Conservation (phyloP, 2,329 filamentous ascomycete species). For the Colletotrichum brevisporum region DNA sequence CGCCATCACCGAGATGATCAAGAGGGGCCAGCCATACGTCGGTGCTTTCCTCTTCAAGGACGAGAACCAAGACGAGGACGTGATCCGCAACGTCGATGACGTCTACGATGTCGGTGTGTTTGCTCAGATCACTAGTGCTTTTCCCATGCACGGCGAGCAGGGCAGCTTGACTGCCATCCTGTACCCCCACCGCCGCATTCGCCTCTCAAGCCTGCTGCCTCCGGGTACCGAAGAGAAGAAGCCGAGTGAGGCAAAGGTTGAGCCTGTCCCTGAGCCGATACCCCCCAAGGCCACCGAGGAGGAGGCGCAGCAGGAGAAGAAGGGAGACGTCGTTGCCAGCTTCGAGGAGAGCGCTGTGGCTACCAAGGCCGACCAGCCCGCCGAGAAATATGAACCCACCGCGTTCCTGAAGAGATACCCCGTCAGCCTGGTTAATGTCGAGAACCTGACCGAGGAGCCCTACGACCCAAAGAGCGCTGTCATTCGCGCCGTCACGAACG, state of each 20-base stretch:
- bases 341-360: slow-evolving; percentile 88
- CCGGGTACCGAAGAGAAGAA: slow-evolving; percentile 69
- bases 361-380: slow-evolving; percentile 63
- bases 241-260: slow-evolving; percentile 65
- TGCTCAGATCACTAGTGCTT: slow-evolving; percentile 96
- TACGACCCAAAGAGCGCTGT: slow-evolving; percentile 91
- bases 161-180: slow-evolving; percentile 91
- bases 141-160: slow-evolving; percentile 89
- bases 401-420: slow-evolving; percentile 92
- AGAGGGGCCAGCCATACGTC: slow-evolving; percentile 96
- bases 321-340: slow-evolving; percentile 95
- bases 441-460: slow-evolving; percentile 90
- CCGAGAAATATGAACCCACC: slow-evolving; percentile 83
- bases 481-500: slow-evolving; percentile 92
- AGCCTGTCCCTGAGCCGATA: slow-evolving; percentile 71
- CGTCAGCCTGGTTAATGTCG: slow-evolving; percentile 94
- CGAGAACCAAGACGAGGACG: slow-evolving; percentile 91
- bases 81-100: slow-evolving; percentile 90
- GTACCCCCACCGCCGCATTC: slow-evolving; percentile 95
- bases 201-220: slow-evolving; percentile 85
- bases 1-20: slow-evolving; percentile 96
- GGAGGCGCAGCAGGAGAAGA: slow-evolving; percentile 73
- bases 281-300: slow-evolving; percentile 67
- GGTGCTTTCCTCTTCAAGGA: slow-evolving; percentile 98
- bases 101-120: slow-evolving; percentile 98